A percentile compares a stretch with the other conserved stretches of the same genome.
These are phyloP conservation scores for Orbilia quercus DNA, from an alignment of 2,329 filamentous ascomycete genomes.

Conservation along the genomic window DNA sequence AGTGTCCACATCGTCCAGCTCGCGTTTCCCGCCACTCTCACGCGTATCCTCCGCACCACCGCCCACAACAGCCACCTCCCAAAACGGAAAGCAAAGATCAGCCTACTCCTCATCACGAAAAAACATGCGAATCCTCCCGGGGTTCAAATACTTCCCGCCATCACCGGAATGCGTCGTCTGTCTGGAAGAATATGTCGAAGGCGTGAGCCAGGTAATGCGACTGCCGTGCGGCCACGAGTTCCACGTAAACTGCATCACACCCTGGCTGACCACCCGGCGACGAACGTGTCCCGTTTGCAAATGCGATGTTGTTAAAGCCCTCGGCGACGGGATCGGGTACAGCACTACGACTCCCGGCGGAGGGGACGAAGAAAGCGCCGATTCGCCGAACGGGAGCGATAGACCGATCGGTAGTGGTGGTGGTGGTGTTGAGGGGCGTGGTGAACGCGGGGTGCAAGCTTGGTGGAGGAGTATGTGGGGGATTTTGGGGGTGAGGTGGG, in stretches of 20 bases:
- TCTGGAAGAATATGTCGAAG: slow-evolving; percentile 94
- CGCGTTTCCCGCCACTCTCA: slow-evolving; percentile 61
- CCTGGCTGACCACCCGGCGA: slow-evolving; percentile 93
- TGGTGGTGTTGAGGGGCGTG: slow-evolving; percentile 19
- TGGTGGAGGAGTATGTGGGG: slow-evolving; percentile 42
- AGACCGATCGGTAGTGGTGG: slow-evolving; percentile 26
- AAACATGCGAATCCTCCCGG: slow-evolving; percentile 64
- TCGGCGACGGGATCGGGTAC: slow-evolving; percentile 41
- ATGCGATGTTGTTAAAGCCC: slow-evolving; percentile 81
- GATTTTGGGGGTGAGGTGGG: slow-evolving; percentile 16
- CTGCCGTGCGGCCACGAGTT: slow-evolving; percentile 97
- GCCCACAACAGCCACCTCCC: slow-evolving; percentile 5
- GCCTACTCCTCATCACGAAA: slow-evolving; percentile 31
- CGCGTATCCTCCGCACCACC: slow-evolving; percentile 64
- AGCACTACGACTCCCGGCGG: slow-evolving; percentile 9
- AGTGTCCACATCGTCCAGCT: slow-evolving; percentile 62
- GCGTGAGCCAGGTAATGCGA: slow-evolving; percentile 94
- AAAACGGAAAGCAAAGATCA: slow-evolving; percentile 29
- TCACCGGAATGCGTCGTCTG: slow-evolving; percentile 92
- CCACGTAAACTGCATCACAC: slow-evolving; percentile 97
- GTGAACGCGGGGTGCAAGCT: slow-evolving; percentile 18
- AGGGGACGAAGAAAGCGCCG: slow-evolving; percentile 38
- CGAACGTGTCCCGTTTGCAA: slow-evolving; percentile 99
- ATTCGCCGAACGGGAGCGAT: not conserved
- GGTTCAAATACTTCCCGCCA: slow-evolving; percentile 65